phyloP scores from a whole-genome alignment of 768 basidiomycete species.

The Lactarius hengduanensis region DNA sequence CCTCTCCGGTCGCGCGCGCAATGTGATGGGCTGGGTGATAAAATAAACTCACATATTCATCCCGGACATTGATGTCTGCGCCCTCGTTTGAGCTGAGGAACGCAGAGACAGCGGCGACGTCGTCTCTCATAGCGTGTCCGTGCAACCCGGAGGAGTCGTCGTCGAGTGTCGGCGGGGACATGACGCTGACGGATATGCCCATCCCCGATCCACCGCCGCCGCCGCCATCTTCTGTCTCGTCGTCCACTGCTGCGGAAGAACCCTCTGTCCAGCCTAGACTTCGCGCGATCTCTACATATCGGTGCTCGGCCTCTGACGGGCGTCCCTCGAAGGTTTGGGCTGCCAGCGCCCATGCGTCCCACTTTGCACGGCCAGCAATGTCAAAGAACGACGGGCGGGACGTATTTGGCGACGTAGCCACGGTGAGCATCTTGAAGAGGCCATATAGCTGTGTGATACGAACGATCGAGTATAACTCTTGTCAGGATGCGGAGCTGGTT shows the following conservation, averaged over 20 bases:
- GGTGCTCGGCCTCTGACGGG: conserved; percentile 51
- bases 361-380: conserved; percentile 76
- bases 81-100: conserved; percentile 44
- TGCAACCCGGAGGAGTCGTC: conserved; percentile 46
- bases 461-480: conserved; percentile 12
- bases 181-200: conserved; percentile 62
- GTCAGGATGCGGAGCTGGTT: conserved; percentile 24
- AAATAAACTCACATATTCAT: conserved; percentile 64
- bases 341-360: conserved; percentile 74
- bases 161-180: conserved; percentile 42
- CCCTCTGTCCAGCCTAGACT: conserved; percentile 66
- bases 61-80: conserved; percentile 55
- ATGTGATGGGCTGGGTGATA: not conserved
- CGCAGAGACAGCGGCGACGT: conserved; percentile 44
- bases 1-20: conserved; percentile 1
- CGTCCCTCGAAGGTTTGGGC: conserved; percentile 48
- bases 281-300: conserved; percentile 68
- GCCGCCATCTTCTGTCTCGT: conserved; percentile 31
- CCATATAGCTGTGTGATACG: conserved; percentile 65
- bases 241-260: conserved; percentile 15
- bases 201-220: conserved; percentile 43
- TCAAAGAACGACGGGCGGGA: conserved; percentile 76
- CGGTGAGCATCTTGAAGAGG: conserved; percentile 74
- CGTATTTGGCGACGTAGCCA: conserved; percentile 51
- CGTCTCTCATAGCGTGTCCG: conserved; percentile 58